Percentiles rank a stretch among this genome's conserved stretches.
phyloP scores from a whole-genome alignment of 2,329 filamentous ascomycete species.

The Fusarium chlamydosporum region DNA sequence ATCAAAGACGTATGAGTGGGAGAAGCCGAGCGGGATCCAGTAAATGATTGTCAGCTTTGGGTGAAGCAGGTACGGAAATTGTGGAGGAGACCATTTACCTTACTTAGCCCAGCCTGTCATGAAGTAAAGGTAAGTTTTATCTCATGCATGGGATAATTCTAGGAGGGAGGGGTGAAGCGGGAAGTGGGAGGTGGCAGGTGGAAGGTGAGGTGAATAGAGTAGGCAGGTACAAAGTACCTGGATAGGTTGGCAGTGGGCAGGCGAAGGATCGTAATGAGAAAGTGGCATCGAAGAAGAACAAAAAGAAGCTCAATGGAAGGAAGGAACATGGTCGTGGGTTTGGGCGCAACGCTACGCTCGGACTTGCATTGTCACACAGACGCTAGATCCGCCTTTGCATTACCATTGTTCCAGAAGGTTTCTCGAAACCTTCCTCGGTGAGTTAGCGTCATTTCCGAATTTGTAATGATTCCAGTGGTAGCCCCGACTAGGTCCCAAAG shows the following conservation, averaged over 20 bases:
- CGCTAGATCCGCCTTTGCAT: conserved; percentile 41
- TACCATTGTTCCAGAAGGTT: conserved; percentile 51
- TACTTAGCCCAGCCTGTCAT: neutral
- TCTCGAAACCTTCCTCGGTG: conserved; percentile 56
- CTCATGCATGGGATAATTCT: conserved; percentile 16
- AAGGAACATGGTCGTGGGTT: conserved; percentile 18
- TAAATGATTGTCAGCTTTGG: neutral
- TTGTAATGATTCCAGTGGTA: conserved; percentile 46
- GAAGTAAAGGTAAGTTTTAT: conserved; percentile 10
- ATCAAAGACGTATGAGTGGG: neutral
- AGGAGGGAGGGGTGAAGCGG: conserved; percentile 34
- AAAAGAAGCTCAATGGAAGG: conserved; percentile 45
- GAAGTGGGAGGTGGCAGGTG: conserved; percentile 18
- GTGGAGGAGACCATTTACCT: conserved; percentile 3
- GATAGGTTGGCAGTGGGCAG: neutral
- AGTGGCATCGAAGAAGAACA: conserved; percentile 28
- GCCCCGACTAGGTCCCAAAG: conserved; percentile 38
- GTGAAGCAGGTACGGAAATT: conserved; percentile 1
- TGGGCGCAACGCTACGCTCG: conserved; percentile 43
- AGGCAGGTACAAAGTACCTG: no score
- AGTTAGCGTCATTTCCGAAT: conserved; percentile 53
- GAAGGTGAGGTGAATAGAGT: no score
- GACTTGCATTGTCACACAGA: conserved; percentile 35
- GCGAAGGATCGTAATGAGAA: conserved; percentile 39
- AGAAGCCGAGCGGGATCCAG: conserved; percentile 22